These are phyloP conservation scores for Tremellales sp. DNA, from an alignment of 1,284 basidiomycete genomes.

Conservation along the genomic window DNA sequence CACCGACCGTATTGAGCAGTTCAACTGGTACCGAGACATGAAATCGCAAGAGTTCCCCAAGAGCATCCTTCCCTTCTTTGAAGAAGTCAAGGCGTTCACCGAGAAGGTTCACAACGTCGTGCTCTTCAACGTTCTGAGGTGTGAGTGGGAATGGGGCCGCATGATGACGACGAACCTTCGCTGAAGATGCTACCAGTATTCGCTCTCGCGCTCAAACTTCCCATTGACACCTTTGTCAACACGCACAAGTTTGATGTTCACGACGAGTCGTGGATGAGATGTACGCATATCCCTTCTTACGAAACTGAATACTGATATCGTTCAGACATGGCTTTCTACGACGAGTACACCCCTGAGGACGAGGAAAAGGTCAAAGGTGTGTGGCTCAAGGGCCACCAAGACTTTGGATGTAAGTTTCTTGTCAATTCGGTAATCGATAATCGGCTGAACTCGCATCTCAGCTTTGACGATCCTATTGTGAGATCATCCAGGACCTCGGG, in stretches of 20 bases:
- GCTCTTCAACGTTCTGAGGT: slow-evolving; percentile 14
- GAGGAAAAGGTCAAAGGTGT: slow-evolving; percentile 20
- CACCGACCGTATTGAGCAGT: slow-evolving; percentile 29
- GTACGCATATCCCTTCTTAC: not conserved
- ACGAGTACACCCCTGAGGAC: slow-evolving; percentile 21
- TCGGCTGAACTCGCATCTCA: not conserved
- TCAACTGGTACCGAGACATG: slow-evolving; percentile 27
- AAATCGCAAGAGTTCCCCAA: slow-evolving; percentile 17
- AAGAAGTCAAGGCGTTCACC: slow-evolving; percentile 20
- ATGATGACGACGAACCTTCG: not conserved
- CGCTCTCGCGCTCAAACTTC: slow-evolving; percentile 20
- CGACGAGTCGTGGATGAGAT: slow-evolving; percentile 26
- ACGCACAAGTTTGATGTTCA: slow-evolving; percentile 20
- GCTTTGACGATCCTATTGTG: slow-evolving; percentile 13
- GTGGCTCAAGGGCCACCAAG: slow-evolving; percentile 28
- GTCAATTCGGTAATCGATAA: not conserved
- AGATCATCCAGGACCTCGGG: not conserved
- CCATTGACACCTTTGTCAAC: slow-evolving; percentile 21
- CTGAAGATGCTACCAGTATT: slow-evolving; percentile 11
- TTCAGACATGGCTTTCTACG: slow-evolving; percentile 27
- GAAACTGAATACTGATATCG: not conserved
- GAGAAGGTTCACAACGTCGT: slow-evolving; percentile 18
- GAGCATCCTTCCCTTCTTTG: slow-evolving; percentile 13
- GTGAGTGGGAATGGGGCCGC: slow-evolving; percentile 22
- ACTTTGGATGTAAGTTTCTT: slow-evolving; percentile 15